A percentile compares a stretch with the other conserved stretches of the same genome.
Evolutionary conservation across 2,329 filamentous ascomycete species (phyloP).

Genomic region (Fusarium haematococcum): DNA sequence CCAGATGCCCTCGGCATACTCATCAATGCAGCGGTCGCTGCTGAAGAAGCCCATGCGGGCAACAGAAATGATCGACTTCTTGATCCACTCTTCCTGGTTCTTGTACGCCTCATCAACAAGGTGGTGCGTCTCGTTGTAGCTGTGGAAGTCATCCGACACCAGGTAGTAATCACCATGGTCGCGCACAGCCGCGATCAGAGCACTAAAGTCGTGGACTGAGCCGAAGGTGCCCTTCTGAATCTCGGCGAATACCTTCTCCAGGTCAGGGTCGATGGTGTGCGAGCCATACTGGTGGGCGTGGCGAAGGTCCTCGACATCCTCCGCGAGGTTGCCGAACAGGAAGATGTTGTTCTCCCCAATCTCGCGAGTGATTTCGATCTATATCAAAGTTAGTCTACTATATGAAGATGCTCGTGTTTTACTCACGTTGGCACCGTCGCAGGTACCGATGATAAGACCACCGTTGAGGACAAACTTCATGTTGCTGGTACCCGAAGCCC

Average conservation of each 20-base stretch:
- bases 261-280: slow-evolving; percentile 80
- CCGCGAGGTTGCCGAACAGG: slow-evolving; percentile 94
- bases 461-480: slow-evolving; percentile 99
- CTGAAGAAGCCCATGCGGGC: slow-evolving; percentile 98
- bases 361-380: slow-evolving; percentile 97
- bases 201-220: slow-evolving; percentile 80
- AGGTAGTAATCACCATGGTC: slow-evolving; percentile 98
- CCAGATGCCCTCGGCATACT: slow-evolving; percentile 98
- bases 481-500: slow-evolving; percentile 88
- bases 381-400: slow-evolving; percentile 10
- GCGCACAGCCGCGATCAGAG: slow-evolving; percentile 84
- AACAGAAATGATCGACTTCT: slow-evolving; percentile 89
- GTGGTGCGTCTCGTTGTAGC: slow-evolving; percentile 90
- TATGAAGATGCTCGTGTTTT: background rate
- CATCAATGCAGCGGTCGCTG: slow-evolving; percentile 93
- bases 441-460: slow-evolving; percentile 96
- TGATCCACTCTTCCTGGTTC: slow-evolving; percentile 92
- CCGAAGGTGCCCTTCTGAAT: slow-evolving; percentile 88
- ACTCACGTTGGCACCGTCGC: slow-evolving; percentile 94
- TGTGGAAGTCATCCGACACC: slow-evolving; percentile 96
- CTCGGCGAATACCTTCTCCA: slow-evolving; percentile 83
- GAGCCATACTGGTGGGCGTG: slow-evolving; percentile 88
- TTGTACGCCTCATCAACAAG: slow-evolving; percentile 93
- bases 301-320: slow-evolving; percentile 96
- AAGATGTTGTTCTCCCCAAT: slow-evolving; percentile 98